Conservation (phyloP, 306 rosid species). For the Inga leiocalycina region DNA sequence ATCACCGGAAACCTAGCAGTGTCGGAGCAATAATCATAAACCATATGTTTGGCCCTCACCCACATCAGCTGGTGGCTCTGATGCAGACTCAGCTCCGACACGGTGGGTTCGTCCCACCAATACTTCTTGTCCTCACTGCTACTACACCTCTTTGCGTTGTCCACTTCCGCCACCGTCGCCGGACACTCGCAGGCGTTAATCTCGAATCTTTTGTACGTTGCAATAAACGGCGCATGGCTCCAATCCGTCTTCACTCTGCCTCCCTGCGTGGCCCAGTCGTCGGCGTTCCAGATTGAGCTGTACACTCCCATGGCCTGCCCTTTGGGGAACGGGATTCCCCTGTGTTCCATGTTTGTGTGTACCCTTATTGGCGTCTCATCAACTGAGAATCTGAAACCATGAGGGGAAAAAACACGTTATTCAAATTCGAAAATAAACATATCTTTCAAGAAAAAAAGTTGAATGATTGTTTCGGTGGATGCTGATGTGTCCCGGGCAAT, state of each 20-base stretch:
- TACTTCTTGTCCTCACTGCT: conserved; percentile 58
- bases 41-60: conserved; percentile 89
- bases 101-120: conserved; percentile 88
- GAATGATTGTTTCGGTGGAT: background rate
- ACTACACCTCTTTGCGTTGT: conserved; percentile 51
- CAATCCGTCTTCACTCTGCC: conserved; percentile 92
- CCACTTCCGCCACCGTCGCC: conserved; percentile 39
- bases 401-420: background rate
- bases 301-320: conserved; percentile 92
- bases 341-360: conserved; percentile 86
- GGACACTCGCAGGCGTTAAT: conserved; percentile 75
- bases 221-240: conserved; percentile 85
- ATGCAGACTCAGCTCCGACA: conserved; percentile 69
- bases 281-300: conserved; percentile 97
- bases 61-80: conserved; percentile 87
- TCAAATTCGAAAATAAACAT: background rate
- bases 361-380: conserved; percentile 91
- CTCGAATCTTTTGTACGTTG: conserved; percentile 62
- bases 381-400: conserved; percentile 60
- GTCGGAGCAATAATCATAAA: conserved; percentile 85
- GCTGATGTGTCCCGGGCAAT: conserved; percentile 20
- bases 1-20: conserved; percentile 62
- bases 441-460: background rate
- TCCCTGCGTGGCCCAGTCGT: conserved; percentile 98
- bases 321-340: conserved; percentile 71